phyloP scores from a whole-genome alignment of 306 rosid genomes.

The barrel medic (Medicago truncatula) region MtrunA17r5.0-ANR NC_053049.1:10070501-10071000 shows the following conservation, averaged over 20 bases:
- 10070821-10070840: conserved; percentile 16
- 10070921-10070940: conserved; percentile 82
- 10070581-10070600: conserved; percentile 36
- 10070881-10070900: conserved; percentile 98
- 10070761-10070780: neutral
- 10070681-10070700: conserved; percentile 78
- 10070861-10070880: conserved; percentile 55
- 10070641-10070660: conserved; percentile 85
- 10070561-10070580: conserved; percentile 30
- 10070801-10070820: conserved; percentile 32
- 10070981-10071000: conserved; percentile 57
- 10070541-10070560: conserved; percentile 27
- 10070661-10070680: conserved; percentile 93
- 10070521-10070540: conserved; percentile 32
- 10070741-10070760: conserved; percentile 7
- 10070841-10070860: conserved; percentile 33
- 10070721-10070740: conserved; percentile 10
- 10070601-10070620: conserved; percentile 87
- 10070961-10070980: conserved; percentile 89
- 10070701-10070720: neutral
- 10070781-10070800: neutral
- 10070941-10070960: conserved; percentile 82
- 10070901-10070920: conserved; percentile 85
- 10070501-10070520: conserved; percentile 1
- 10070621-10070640: conserved; percentile 91